Evolutionary conservation across 768 basidiomycete genomes (phyloP).

Genomic region (Suillus variegatus): DNA sequence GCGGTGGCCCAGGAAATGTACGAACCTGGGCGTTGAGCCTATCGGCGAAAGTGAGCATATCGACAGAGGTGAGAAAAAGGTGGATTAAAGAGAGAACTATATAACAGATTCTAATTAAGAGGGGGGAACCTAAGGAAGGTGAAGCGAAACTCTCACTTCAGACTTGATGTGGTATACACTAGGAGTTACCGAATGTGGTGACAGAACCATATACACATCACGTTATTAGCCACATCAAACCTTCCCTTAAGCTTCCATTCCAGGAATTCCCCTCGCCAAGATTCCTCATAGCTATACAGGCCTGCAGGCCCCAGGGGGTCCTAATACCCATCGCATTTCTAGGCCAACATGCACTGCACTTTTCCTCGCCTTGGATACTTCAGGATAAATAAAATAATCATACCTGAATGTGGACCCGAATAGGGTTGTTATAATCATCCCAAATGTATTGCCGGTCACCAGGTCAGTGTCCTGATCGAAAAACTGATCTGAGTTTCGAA

Average conservation of each 20-base stretch:
- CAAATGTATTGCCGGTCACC: neutral
- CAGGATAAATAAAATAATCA: neutral
- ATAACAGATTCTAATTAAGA: conserved; percentile 18
- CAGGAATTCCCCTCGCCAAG: conserved; percentile 1
- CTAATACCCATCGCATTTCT: neutral
- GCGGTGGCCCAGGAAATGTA: neutral
- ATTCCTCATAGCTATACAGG: neutral
- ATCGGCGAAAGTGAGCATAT: conserved; percentile 42
- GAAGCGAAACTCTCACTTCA: neutral
- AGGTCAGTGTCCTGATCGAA: neutral
- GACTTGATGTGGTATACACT: neutral
- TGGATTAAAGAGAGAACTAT: conserved; percentile 15
- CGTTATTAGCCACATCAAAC: neutral
- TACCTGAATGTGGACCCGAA: neutral
- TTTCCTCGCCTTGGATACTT: neutral
- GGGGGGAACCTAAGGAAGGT: neutral
- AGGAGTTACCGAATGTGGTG: neutral
- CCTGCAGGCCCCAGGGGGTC: neutral
- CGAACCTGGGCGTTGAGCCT: conserved; percentile 43
- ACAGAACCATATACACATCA: neutral
- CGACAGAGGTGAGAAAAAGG: conserved; percentile 16
- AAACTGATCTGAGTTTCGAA: neutral
- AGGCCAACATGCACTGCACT: neutral
- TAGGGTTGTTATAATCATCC: neutral
- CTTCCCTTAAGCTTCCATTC: neutral